Evolutionary conservation across 495 filamentous ascomycete genomes (phyloP), one percentile per base, ranked within the genome.

Genomic region (Echria macrotheca): DNA sequence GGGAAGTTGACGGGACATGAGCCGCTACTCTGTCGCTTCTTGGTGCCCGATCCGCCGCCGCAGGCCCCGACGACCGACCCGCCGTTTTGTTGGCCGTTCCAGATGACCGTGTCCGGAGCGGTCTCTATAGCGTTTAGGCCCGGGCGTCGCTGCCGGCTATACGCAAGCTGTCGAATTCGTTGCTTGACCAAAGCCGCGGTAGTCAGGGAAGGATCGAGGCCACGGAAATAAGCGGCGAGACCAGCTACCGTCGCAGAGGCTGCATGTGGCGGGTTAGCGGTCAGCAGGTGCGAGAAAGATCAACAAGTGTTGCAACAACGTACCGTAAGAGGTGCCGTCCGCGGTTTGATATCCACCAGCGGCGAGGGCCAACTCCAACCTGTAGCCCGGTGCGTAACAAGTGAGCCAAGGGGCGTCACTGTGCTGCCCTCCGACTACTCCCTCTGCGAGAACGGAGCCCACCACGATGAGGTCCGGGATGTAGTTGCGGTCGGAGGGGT

Each of bases 391-490:
- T n/a, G n/a, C n/a, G n/a, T n/a, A n/a, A n/a, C n/a, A n/a, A n/a
- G n/a, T n/a, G n/a, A n/a, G n/a, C n/a, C n/a, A n/a, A n/a, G n/a
- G n/a, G n/a, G n/a, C n/a, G n/a, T n/a, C n/a, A n/a, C n/a, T n/a
- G n/a, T n/a, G n/a, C n/a, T n/a, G n/a, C n/a, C n/a, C n/a, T n/a
- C n/a, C n/a, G n/a, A n/a, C n/a, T n/a, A n/a, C n/a, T n/a, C n/a
- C n/a, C n/a, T 21, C 17, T 15, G 19, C 18, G 14, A 4, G 19
- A 25, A 24, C 1, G 18, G n/a, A 23, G 1, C 44, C 33, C 5
- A 38, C 33, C 12, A 47, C 44, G 4, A 47, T 38, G 19, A 47
- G 18, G 11, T 38, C 21, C 1, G 44, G 31, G 5, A 47, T 36
- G 32, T 36, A 11, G 44, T 47, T 29, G 5, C 9, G 19, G 32